These are phyloP conservation scores for Wickerhamiella cacticola DNA, from an alignment of 805 yeast genomes.

Conservation along the genomic window DNA sequence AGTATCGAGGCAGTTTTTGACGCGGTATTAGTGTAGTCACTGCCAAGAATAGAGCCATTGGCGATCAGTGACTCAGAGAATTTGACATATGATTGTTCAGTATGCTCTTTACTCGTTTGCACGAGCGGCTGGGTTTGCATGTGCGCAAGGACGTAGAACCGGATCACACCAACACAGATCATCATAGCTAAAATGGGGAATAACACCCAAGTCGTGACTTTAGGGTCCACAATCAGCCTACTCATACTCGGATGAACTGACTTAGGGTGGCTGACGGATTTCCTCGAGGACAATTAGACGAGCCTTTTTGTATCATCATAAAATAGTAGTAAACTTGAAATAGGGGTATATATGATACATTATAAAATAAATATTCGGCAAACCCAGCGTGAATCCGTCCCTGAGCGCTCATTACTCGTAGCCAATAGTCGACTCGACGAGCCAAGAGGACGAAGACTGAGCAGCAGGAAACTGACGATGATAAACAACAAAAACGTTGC, in stretches of 20 bases:
- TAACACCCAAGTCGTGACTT: slow-evolving; percentile 77
- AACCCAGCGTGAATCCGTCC: too few relatives aligned
- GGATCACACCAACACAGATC: slow-evolving; percentile 72
- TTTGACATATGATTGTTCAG: slow-evolving; percentile 46
- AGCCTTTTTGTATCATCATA: too few relatives aligned
- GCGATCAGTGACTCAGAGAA: slow-evolving; percentile 24
- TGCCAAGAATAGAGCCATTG: slow-evolving; percentile 41
- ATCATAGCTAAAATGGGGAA: slow-evolving; percentile 81
- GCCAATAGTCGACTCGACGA: too few relatives aligned
- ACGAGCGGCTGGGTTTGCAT: slow-evolving; percentile 32
- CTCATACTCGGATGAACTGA: too few relatives aligned
- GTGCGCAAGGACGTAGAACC: slow-evolving; percentile 42
- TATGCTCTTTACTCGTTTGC: slow-evolving; percentile 23
- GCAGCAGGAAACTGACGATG: too few relatives aligned
- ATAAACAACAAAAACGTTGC: background rate
- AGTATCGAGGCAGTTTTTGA: slow-evolving; percentile 37
- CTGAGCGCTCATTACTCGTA: too few relatives aligned
- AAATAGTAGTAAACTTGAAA: too few relatives aligned
- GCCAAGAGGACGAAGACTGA: too few relatives aligned
- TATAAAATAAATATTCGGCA: too few relatives aligned
- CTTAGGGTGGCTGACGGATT: background rate
- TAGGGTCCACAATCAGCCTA: slow-evolving; percentile 63
- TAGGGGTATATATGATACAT: too few relatives aligned
- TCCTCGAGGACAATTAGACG: background rate
- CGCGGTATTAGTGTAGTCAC: slow-evolving; percentile 42